Conservation (phyloP, 768 basidiomycete species). For the Pholiota microspora region DNA sequence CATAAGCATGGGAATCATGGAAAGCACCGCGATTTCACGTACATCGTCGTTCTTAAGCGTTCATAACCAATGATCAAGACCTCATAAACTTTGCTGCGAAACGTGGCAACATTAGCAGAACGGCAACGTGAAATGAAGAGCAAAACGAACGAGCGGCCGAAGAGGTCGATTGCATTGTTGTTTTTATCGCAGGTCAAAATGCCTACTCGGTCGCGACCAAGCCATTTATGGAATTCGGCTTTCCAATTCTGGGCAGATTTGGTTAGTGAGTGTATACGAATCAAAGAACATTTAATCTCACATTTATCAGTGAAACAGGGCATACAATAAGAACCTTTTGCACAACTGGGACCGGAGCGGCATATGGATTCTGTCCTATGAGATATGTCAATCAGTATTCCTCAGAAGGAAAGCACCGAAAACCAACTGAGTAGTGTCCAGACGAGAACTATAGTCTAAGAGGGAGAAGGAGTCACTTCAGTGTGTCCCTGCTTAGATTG, state of each 20-base stretch:
- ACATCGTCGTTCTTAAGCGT: conserved; percentile 81
- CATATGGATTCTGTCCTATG: conserved; percentile 83
- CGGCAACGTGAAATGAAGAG: not conserved
- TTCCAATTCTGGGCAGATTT: conserved; percentile 76
- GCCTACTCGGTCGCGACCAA: conserved; percentile 48
- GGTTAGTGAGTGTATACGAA: conserved; percentile 1
- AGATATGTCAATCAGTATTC: not conserved
- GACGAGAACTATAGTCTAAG: conserved; percentile 83
- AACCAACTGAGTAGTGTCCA: conserved; percentile 88
- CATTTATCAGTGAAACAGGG: conserved; percentile 86
- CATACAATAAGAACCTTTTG: conserved; percentile 91
- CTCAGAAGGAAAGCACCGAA: not conserved
- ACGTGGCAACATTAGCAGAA: too few relatives aligned
- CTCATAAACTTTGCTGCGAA: conserved; percentile 73
- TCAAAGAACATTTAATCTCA: conserved; percentile 30
- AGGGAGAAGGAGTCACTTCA: conserved; percentile 1
- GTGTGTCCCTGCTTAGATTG: not conserved
- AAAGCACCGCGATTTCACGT: conserved; percentile 23
- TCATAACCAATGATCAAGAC: conserved; percentile 97
- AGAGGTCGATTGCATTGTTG: conserved; percentile 57
- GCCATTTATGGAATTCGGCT: conserved; percentile 95
- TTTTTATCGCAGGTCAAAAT: conserved; percentile 47
- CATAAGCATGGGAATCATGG: too few relatives aligned
- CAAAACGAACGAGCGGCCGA: conserved; percentile 63
- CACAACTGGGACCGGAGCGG: conserved; percentile 48